These are phyloP conservation scores for Fusarium decemcellulare DNA, from an alignment of 2,329 filamentous ascomycete genomes.

Conservation along the genomic window DNA sequence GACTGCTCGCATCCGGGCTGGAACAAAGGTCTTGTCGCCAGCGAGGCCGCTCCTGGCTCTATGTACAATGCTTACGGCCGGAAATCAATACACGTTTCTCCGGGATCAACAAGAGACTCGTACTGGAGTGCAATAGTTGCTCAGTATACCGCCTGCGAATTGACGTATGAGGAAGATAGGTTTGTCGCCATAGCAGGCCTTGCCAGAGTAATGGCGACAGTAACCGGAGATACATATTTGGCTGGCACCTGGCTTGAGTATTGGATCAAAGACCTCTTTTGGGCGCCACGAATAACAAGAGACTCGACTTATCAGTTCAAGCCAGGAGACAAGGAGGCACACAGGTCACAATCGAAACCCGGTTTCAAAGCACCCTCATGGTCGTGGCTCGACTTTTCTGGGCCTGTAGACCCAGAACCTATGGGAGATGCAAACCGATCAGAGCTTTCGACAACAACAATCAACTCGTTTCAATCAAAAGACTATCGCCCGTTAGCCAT, in stretches of 20 bases:
- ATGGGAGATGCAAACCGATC: not conserved
- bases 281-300: not conserved
- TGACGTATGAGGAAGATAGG: conserved; percentile 1
- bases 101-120: too few relatives aligned
- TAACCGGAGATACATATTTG: not conserved
- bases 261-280: not conserved
- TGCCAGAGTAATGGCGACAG: not conserved
- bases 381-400: not conserved
- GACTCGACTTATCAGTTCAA: not conserved
- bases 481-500: not conserved
- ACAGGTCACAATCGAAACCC: too few relatives aligned
- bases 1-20: too few relatives aligned
- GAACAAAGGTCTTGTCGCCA: rapidly evolving
- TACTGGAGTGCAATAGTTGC: too few relatives aligned
- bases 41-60: not conserved
- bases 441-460: not conserved
- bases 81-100: not conserved
- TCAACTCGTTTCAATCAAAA: not conserved
- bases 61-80: not conserved
- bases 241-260: not conserved
- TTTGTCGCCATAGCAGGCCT: conserved; percentile 1
- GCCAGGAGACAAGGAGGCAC: too few relatives aligned
- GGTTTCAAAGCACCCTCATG: not conserved
- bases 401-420: not conserved
- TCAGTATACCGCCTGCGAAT: not conserved